A percentile compares a stretch with the other conserved stretches of the same genome.
Evolutionary conservation across 2,329 filamentous ascomycete genomes (phyloP).

Genomic region (Whalleya microplaca): DNA sequence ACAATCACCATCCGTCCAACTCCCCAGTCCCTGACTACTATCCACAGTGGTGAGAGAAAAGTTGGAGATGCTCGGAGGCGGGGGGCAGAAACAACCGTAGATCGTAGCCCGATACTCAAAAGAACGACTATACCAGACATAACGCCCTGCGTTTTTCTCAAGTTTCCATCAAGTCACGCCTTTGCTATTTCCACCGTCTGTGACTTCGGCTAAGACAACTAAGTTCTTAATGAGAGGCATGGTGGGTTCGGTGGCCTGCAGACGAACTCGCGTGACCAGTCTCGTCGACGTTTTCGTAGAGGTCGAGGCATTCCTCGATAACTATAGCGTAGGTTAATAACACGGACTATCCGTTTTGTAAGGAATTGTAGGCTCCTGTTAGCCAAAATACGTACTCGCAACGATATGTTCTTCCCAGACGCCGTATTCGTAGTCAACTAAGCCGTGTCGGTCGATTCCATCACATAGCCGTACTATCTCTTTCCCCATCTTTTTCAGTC

Average conservation of each 20-base stretch:
- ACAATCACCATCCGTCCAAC: slow-evolving; percentile 22
- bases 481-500: slow-evolving; percentile 77
- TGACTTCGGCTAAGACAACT: not conserved
- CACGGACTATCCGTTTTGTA: not conserved
- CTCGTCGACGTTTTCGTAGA: slow-evolving; percentile 47
- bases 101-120: slow-evolving; percentile 30
- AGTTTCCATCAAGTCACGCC: slow-evolving; percentile 27
- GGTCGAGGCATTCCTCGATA: slow-evolving; percentile 46
- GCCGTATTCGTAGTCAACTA: slow-evolving; percentile 97
- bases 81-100: slow-evolving; percentile 21
- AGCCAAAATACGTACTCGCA: slow-evolving; percentile 61
- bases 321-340: slow-evolving; percentile 28
- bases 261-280: slow-evolving; percentile 37
- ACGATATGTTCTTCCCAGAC: slow-evolving; percentile 95
- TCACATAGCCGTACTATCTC: slow-evolving; percentile 85
- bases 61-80: slow-evolving; percentile 12
- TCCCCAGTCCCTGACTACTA: slow-evolving; percentile 19
- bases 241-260: slow-evolving; percentile 27
- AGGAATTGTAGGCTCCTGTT: not conserved
- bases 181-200: slow-evolving; percentile 8
- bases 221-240: slow-evolving; percentile 19
- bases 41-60: slow-evolving; percentile 15
- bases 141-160: slow-evolving; percentile 32
- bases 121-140: slow-evolving; percentile 21
- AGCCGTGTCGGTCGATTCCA: slow-evolving; percentile 83